Percentiles rank a stretch among this genome's conserved stretches.
Conservation (phyloP, 140 eudicot species). For the Ambrosia hybrid region DNA sequence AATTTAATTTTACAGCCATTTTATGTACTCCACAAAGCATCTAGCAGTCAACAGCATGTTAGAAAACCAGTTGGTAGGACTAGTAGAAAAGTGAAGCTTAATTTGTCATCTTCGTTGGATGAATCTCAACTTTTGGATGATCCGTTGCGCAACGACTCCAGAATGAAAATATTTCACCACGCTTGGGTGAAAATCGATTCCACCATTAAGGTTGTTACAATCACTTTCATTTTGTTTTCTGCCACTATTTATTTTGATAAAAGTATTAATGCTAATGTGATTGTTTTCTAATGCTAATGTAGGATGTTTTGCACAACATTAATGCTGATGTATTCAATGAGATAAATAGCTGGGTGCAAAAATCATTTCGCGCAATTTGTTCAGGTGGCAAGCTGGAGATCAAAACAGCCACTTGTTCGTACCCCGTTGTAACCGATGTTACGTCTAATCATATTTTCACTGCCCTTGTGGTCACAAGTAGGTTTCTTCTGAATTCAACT, state of each 20-base stretch:
- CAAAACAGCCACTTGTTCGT: slow-evolving; percentile 43
- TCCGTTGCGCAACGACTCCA: slow-evolving; percentile 28
- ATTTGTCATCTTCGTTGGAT: slow-evolving; percentile 29
- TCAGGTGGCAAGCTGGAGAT: slow-evolving; percentile 44
- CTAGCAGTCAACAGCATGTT: slow-evolving; percentile 32
- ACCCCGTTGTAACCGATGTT: slow-evolving; percentile 52
- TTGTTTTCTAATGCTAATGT: slow-evolving; percentile 29
- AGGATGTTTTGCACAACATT: slow-evolving; percentile 67
- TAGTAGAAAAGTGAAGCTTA: slow-evolving; percentile 38
- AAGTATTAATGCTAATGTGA: background rate
- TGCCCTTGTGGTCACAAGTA: slow-evolving; percentile 71
- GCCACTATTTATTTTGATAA: background rate
- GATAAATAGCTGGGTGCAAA: slow-evolving; percentile 64
- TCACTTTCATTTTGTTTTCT: background rate
- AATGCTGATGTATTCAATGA: slow-evolving; percentile 57
- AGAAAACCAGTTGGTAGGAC: slow-evolving; percentile 40
- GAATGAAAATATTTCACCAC: slow-evolving; percentile 42
- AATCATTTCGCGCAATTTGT: slow-evolving; percentile 56
- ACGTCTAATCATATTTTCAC: slow-evolving; percentile 52
- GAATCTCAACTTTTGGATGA: slow-evolving; percentile 29
- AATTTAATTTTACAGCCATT: slow-evolving; percentile 48
- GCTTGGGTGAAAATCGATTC: slow-evolving; percentile 66
- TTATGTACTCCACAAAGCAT: slow-evolving; percentile 72
- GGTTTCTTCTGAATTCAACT: slow-evolving; percentile 29
- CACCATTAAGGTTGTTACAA: slow-evolving; percentile 49